Conservation (phyloP, 2,329 filamentous ascomycete genomes). For the Beauveria brongniartii region DNA sequence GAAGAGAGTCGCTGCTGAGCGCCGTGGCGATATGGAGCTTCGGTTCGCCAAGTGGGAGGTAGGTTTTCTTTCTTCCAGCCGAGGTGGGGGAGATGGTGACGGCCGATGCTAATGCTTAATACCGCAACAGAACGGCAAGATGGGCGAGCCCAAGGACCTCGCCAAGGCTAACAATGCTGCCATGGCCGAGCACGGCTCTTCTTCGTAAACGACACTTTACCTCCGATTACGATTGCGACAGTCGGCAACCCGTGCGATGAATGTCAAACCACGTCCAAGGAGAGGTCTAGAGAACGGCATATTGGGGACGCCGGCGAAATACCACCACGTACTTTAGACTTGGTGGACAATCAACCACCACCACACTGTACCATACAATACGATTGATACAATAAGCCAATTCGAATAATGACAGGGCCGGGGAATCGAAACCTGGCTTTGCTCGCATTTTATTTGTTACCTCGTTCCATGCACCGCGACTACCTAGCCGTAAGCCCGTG, state of each 20-base stretch:
- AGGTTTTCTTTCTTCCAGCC: conserved; percentile 19
- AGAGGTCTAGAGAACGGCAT: conserved; percentile 2
- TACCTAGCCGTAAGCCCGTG: not conserved
- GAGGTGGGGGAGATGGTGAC: conserved; percentile 1
- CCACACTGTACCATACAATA: conserved; percentile 12
- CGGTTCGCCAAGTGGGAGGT: conserved; percentile 95
- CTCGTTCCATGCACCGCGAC: not conserved
- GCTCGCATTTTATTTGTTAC: not conserved
- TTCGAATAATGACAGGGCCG: not conserved
- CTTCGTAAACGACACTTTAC: conserved; percentile 22
- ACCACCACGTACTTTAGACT: conserved; percentile 12
- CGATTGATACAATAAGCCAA: conserved; percentile 12
- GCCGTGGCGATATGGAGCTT: conserved; percentile 81
- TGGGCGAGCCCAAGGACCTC: conserved; percentile 74
- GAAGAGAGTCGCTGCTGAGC: conserved; percentile 77
- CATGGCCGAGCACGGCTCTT: conserved; percentile 30
- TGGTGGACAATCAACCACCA: conserved; percentile 1
- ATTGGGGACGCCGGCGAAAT: conserved; percentile 3
- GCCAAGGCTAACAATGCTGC: conserved; percentile 43
- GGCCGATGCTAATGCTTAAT: conserved; percentile 23
- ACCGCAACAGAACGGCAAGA: conserved; percentile 79
- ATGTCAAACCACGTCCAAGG: not conserved
- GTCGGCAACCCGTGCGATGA: conserved; percentile 3
- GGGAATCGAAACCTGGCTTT: not conserved
- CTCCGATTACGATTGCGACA: not conserved